Evolutionary conservation across 148 eudicot species (phyloP).

Genomic region (Beta vulgaris): DNA sequence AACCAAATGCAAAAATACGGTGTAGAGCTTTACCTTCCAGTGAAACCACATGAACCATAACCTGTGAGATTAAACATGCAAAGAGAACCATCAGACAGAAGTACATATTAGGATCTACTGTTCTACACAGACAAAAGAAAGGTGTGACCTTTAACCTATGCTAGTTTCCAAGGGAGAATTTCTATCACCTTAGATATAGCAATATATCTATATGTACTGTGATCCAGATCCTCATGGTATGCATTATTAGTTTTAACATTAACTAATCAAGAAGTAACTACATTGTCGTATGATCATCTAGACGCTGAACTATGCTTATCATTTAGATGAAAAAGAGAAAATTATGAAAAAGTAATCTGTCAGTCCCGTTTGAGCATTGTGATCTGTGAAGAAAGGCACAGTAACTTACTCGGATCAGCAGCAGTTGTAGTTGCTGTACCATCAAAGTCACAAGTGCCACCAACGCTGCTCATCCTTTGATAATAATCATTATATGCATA

Average conservation of each 20-base stretch:
- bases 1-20: background rate
- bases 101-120: background rate
- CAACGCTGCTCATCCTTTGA: slow-evolving; percentile 68
- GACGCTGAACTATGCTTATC: background rate
- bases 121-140: background rate
- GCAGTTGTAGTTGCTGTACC: slow-evolving; percentile 69
- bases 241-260: background rate
- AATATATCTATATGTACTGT: too few species aligned
- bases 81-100: slow-evolving; percentile 22
- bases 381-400: background rate
- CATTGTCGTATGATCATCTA: background rate
- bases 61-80: slow-evolving; percentile 45
- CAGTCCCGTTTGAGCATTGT: background rate
- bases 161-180: background rate
- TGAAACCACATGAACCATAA: slow-evolving; percentile 74
- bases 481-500: slow-evolving; percentile 93
- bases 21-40: slow-evolving; percentile 64
- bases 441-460: slow-evolving; percentile 92
- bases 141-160: background rate
- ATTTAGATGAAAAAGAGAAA: too few species aligned
- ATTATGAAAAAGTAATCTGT: background rate
- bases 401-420: slow-evolving; percentile 81
- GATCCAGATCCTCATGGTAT: background rate
- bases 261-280: background rate
- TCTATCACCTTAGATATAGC: background rate